Evolutionary conservation across 345 rosid genomes (phyloP).

Genomic region (Camelina hispida): DNA sequence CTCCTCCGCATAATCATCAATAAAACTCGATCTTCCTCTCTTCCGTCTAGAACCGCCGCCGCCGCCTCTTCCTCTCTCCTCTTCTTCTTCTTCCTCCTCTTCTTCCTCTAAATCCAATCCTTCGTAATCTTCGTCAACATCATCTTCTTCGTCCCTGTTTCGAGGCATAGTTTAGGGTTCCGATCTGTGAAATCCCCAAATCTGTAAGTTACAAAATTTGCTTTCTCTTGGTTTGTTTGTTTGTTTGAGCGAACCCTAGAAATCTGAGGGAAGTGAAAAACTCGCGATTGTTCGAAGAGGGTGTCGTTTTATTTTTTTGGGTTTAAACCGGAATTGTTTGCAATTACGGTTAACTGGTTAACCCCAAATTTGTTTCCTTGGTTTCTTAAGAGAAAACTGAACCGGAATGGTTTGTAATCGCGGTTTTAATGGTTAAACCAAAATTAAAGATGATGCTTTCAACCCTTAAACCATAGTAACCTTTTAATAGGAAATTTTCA

Average conservation of each 20-base stretch:
- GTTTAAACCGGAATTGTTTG: neutral
- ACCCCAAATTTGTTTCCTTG: neutral
- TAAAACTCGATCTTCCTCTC: constrained; percentile 76
- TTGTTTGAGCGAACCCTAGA: constrained; percentile 41
- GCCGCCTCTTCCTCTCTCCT: constrained; percentile 38
- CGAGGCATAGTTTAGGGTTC: constrained; percentile 52
- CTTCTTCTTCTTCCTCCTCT: constrained; percentile 61
- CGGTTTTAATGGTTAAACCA: neutral
- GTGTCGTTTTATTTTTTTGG: neutral
- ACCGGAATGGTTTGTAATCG: neutral
- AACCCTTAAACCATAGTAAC: too few species aligned
- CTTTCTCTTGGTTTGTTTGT: constrained; percentile 1
- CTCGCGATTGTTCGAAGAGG: neutral
- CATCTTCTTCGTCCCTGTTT: constrained; percentile 57
- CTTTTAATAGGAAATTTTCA: too few species aligned
- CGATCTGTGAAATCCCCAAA: constrained; percentile 18
- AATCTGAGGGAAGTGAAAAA: constrained; percentile 24
- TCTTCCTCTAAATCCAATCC: constrained; percentile 52
- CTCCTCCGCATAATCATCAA: constrained; percentile 89
- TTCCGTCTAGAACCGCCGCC: constrained; percentile 52
- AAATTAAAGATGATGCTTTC: neutral
- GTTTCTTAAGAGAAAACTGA: neutral
- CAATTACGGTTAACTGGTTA: neutral
- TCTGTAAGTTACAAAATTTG: neutral
- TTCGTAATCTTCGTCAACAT: constrained; percentile 57